These are phyloP conservation scores for Cladobotryum mycophilum DNA, from an alignment of 2,329 filamentous ascomycete species.

Conservation along the genomic window DNA sequence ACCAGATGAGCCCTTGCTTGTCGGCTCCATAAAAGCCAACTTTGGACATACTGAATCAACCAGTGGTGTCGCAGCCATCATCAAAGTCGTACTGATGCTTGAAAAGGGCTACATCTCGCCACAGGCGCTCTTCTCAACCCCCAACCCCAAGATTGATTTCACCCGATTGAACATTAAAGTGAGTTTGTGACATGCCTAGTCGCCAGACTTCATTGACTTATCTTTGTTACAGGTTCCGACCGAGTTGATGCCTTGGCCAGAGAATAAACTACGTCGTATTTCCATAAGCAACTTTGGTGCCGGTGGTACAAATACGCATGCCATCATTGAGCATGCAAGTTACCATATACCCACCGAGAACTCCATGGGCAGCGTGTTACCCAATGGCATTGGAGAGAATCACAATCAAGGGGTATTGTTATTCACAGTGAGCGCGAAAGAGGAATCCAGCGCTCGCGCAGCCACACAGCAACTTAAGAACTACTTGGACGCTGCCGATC, in stretches of 20 bases:
- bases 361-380: background rate
- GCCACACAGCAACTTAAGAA: background rate
- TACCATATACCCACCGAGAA: background rate
- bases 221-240: no score
- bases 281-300: conserved; percentile 32
- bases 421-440: background rate
- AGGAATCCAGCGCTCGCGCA: background rate
- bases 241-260: no score
- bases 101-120: background rate
- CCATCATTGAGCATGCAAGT: background rate
- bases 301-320: conserved; percentile 8
- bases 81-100: background rate
- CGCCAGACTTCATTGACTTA: no score
- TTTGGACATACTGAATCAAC: conserved; percentile 22
- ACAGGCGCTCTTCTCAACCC: background rate
- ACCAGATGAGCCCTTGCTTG: conserved; percentile 9
- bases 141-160: background rate
- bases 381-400: background rate
- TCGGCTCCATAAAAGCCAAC: conserved; percentile 23
- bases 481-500: background rate
- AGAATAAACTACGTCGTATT: conserved; percentile 9
- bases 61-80: conserved; percentile 17
- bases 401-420: background rate
- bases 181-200: conserved; percentile 12
- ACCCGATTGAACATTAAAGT: conserved; percentile 17